Conservation (phyloP, 768 basidiomycete species). For the Xanthoconium purpureum region DNA sequence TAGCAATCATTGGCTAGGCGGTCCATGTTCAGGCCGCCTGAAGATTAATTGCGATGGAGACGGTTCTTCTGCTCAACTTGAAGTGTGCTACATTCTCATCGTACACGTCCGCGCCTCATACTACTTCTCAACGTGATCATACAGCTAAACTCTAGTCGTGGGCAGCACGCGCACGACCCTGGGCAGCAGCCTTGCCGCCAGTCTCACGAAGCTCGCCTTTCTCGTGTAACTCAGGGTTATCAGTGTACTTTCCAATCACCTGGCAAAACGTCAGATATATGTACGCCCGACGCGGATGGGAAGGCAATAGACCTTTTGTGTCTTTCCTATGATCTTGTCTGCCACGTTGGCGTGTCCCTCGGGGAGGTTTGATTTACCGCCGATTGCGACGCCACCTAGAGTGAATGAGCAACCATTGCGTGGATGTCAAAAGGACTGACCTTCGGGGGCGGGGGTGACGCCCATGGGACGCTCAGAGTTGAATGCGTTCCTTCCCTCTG, state of each 20-base stretch:
- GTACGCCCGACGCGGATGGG: background rate
- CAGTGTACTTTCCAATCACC: slow-evolving; percentile 48
- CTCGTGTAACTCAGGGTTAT: slow-evolving; percentile 52
- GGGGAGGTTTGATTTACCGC: slow-evolving; percentile 20
- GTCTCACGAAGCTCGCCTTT: slow-evolving; percentile 55
- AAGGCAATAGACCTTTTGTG: slow-evolving; percentile 44
- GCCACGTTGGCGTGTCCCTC: slow-evolving; percentile 40
- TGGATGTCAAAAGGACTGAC: slow-evolving; percentile 11
- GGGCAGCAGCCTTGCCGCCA: slow-evolving; percentile 47
- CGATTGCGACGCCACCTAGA: slow-evolving; percentile 26
- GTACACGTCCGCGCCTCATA: background rate
- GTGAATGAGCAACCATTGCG: background rate
- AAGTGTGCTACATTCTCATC: no score
- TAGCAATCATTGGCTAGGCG: no score
- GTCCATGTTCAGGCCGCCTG: no score
- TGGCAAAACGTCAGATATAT: slow-evolving; percentile 24
- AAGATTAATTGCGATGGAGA: no score
- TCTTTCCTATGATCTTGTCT: slow-evolving; percentile 59
- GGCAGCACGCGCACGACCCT: slow-evolving; percentile 38
- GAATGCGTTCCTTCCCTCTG: slow-evolving; percentile 25
- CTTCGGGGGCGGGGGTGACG: slow-evolving; percentile 36
- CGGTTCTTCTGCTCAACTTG: no score
- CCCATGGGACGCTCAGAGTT: slow-evolving; percentile 35
- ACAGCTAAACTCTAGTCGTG: slow-evolving; percentile 33
- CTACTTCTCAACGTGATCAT: background rate